Percentiles rank a stretch among this genome's conserved stretches.
These are phyloP conservation scores for Darksidea phi DNA, from an alignment of 495 filamentous ascomycete species.

Conservation along the genomic window DNA sequence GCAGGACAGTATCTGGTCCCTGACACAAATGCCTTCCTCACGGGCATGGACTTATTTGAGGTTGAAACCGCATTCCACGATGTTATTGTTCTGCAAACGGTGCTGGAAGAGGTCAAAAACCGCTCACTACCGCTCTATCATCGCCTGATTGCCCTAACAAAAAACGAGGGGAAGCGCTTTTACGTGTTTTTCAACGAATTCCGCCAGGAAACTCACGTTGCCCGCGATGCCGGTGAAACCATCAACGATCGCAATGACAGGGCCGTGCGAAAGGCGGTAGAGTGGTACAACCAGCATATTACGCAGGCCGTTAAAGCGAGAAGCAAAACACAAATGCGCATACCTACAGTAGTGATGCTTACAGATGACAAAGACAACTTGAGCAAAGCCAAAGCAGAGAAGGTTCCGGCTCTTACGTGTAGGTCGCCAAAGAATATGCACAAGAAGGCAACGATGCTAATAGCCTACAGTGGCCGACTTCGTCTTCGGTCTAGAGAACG, in stretches of 20 bases:
- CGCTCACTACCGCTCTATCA: slow-evolving; percentile 93
- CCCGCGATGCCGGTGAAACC: slow-evolving; percentile 70
- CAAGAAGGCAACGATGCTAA: background rate
- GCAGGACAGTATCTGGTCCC: slow-evolving; percentile 93
- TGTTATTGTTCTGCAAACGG: slow-evolving; percentile 90
- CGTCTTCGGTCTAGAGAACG: slow-evolving; percentile 77
- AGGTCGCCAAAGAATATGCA: slow-evolving; percentile 3
- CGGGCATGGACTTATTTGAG: slow-evolving; percentile 95
- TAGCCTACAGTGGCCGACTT: slow-evolving; percentile 63
- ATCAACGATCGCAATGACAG: slow-evolving; percentile 97
- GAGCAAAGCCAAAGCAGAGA: slow-evolving; percentile 73
- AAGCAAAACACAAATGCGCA: slow-evolving; percentile 55
- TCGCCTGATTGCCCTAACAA: slow-evolving; percentile 81
- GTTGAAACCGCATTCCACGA: slow-evolving; percentile 89
- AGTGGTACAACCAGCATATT: slow-evolving; percentile 87
- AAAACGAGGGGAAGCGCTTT: slow-evolving; percentile 92
- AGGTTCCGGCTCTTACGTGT: slow-evolving; percentile 51
- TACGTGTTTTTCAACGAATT: slow-evolving; percentile 99
- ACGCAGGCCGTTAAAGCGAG: slow-evolving; percentile 53
- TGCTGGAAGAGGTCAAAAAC: slow-evolving; percentile 92
- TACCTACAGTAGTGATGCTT: slow-evolving; percentile 85
- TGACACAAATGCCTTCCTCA: slow-evolving; percentile 93
- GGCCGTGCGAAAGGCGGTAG: slow-evolving; percentile 79
- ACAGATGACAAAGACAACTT: slow-evolving; percentile 89
- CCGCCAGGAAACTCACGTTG: slow-evolving; percentile 82